Conservation (phyloP, 768 basidiomycete species). For the Sarcomyxa edulis region DNA sequence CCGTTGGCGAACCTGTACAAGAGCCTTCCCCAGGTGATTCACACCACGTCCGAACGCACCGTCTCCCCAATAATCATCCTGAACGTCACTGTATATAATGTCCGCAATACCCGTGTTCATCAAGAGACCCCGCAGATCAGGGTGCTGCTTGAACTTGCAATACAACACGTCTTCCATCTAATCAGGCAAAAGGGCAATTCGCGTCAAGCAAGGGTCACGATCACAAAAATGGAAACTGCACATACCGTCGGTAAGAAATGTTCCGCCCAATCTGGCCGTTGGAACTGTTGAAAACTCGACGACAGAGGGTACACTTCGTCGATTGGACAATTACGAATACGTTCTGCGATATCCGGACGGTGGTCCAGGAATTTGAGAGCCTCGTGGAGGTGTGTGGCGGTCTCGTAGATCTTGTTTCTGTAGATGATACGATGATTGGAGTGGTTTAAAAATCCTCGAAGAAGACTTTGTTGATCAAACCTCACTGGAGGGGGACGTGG, state of each 20-base stretch:
- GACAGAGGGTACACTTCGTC: slow-evolving; percentile 32
- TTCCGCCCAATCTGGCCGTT: slow-evolving; percentile 53
- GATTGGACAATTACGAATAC: slow-evolving; percentile 38
- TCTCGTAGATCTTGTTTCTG: slow-evolving; percentile 52
- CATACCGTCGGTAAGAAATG: slow-evolving; percentile 26
- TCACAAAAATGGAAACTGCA: slow-evolving; percentile 1
- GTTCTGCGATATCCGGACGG: slow-evolving; percentile 48
- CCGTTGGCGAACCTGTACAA: slow-evolving; percentile 50
- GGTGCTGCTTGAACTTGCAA: slow-evolving; percentile 69
- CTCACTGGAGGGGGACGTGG: slow-evolving; percentile 23
- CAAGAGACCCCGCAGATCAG: slow-evolving; percentile 47
- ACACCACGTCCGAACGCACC: slow-evolving; percentile 38
- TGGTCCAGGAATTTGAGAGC: slow-evolving; percentile 61
- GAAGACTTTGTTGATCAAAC: slow-evolving; percentile 36
- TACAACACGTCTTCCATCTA: slow-evolving; percentile 69
- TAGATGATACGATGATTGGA: slow-evolving; percentile 61
- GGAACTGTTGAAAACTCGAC: slow-evolving; percentile 22
- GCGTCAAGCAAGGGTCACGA: not conserved
- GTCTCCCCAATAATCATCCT: slow-evolving; percentile 66
- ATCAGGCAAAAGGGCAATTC: not conserved
- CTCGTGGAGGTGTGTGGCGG: slow-evolving; percentile 72
- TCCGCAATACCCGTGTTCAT: slow-evolving; percentile 44
- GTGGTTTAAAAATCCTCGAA: slow-evolving; percentile 55
- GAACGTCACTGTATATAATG: slow-evolving; percentile 48
- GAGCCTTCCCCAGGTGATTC: slow-evolving; percentile 61